Evolutionary conservation across 2,329 filamentous ascomycete species (phyloP).

Genomic region (Epichloe scottii): DNA sequence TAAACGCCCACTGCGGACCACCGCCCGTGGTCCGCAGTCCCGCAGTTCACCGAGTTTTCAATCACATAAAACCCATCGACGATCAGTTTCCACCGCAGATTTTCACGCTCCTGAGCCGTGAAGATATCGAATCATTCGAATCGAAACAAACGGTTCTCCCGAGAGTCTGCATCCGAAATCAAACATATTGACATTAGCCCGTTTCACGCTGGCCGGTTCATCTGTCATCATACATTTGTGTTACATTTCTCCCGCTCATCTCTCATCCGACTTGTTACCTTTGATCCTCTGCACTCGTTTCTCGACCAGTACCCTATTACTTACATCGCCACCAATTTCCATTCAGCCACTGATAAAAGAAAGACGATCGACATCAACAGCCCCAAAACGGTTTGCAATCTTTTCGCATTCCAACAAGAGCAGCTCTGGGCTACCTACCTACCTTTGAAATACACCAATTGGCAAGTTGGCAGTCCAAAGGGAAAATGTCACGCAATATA

Average conservation of each 20-base stretch:
- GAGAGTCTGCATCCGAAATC: conserved; percentile 28
- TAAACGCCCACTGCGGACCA: conserved; percentile 75
- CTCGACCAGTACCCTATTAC: too few relatives aligned
- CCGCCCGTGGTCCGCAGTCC: conserved; percentile 57
- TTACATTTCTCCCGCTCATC: not conserved
- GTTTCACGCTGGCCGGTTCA: conserved; percentile 16
- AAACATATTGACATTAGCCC: conserved; percentile 19
- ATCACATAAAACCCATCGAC: conserved; percentile 35
- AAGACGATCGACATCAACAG: not conserved
- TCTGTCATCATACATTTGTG: not conserved
- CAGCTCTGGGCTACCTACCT: not conserved
- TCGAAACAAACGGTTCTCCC: conserved; percentile 15
- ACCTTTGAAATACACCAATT: not conserved
- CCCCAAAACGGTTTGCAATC: not conserved
- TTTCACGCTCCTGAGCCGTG: conserved; percentile 31
- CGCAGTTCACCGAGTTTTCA: conserved; percentile 69
- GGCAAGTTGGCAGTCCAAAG: not conserved
- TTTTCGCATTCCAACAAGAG: not conserved
- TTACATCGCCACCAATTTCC: not conserved
- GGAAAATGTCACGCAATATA: conserved; percentile 39
- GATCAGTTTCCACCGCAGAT: conserved; percentile 48
- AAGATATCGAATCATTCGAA: not conserved
- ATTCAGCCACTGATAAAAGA: too few relatives aligned
- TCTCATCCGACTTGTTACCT: not conserved
- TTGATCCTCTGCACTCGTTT: not conserved